These are phyloP conservation scores for Termitomyces sp. DNA, from an alignment of 768 basidiomycete genomes.

Conservation along the genomic window DNA sequence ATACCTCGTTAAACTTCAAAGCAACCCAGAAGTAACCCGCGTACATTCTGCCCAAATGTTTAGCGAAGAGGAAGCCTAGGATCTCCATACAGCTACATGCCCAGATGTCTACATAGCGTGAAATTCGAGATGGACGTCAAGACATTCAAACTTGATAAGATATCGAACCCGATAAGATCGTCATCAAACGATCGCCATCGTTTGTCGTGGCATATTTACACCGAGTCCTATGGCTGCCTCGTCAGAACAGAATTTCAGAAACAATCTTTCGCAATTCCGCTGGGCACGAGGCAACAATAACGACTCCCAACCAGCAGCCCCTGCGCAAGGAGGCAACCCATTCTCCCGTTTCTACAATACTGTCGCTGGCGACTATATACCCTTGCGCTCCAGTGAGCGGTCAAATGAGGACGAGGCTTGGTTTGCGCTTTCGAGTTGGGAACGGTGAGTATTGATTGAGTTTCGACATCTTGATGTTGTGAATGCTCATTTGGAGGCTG, in stretches of 20 bases:
- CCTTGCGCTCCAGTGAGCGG: conserved; percentile 75
- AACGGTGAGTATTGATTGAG: conserved; percentile 53
- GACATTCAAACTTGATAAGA: neutral
- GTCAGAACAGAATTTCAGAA: conserved; percentile 69
- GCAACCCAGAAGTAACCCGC: conserved; percentile 59
- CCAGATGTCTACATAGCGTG: neutral
- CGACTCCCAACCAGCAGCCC: conserved; percentile 47
- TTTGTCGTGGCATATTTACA: conserved; percentile 19
- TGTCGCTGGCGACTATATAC: conserved; percentile 85
- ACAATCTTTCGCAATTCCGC: conserved; percentile 80
- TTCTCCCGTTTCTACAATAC: conserved; percentile 88
- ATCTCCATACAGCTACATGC: neutral
- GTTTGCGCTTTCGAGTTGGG: conserved; percentile 92
- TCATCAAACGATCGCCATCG: neutral
- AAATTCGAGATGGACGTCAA: too few species aligned
- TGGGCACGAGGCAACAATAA: conserved; percentile 77
- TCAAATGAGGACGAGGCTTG: conserved; percentile 96
- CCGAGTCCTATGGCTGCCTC: conserved; percentile 20
- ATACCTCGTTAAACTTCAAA: conserved; percentile 69
- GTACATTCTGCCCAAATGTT: conserved; percentile 11
- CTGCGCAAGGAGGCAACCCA: conserved; percentile 48
- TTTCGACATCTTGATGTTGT: too few species aligned
- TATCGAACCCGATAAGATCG: conserved; percentile 1
- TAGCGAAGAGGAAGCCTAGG: conserved; percentile 8
- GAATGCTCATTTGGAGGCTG: conserved; percentile 5